Conservation (phyloP, 2,329 filamentous ascomycete genomes). For the Cryphonectria naterciae region DNA sequence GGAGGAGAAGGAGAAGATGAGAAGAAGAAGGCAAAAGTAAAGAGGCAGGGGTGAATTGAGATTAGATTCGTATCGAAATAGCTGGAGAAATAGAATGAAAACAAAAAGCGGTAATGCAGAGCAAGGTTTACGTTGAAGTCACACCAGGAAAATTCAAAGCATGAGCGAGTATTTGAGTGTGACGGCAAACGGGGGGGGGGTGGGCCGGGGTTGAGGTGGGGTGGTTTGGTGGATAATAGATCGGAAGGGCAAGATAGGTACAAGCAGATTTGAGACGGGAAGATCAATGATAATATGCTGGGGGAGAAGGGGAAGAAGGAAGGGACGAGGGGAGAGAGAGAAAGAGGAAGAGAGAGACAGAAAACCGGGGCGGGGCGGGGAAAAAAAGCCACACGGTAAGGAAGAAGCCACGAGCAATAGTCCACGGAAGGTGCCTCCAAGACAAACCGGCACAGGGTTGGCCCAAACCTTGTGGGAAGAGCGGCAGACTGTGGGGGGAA, state of each 20-base stretch:
- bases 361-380: background rate
- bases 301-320: too few species aligned
- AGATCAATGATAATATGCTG: background rate
- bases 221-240: background rate
- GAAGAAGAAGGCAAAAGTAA: too few species aligned
- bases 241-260: background rate
- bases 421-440: background rate
- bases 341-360: background rate
- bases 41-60: background rate
- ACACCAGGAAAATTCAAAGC: background rate
- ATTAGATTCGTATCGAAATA: background rate
- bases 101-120: background rate
- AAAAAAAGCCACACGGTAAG: background rate
- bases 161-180: background rate
- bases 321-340: background rate
- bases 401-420: constrained; percentile 5
- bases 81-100: background rate
- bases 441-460: background rate
- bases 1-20: background rate
- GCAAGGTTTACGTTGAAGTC: constrained; percentile 3
- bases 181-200: background rate
- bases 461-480: background rate
- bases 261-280: background rate
- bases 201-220: background rate
- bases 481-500: background rate